Evolutionary conservation across 2,329 filamentous ascomycete species (phyloP).

Genomic region (Colletotrichum limetticola): DNA sequence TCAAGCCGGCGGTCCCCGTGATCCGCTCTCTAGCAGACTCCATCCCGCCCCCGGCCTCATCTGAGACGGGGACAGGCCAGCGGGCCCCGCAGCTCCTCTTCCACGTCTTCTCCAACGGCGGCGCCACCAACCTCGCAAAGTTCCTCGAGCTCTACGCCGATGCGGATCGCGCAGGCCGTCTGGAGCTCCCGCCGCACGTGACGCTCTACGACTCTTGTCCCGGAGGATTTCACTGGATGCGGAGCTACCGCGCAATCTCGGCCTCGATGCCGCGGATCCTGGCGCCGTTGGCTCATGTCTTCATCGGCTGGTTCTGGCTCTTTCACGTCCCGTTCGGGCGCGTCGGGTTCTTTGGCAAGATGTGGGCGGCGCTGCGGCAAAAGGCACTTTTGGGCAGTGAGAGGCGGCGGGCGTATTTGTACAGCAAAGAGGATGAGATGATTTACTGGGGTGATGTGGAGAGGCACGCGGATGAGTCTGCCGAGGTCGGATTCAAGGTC

Average conservation of each 20-base stretch:
- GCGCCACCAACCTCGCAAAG: conserved; percentile 52
- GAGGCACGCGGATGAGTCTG: conserved; percentile 56
- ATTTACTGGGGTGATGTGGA: conserved; percentile 60
- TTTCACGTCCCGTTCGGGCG: conserved; percentile 44
- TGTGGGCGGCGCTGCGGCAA: conserved; percentile 51
- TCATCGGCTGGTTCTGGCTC: conserved; percentile 47
- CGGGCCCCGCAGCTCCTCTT: conserved; percentile 49
- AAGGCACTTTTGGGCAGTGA: conserved; percentile 47
- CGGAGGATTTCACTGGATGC: conserved; percentile 53
- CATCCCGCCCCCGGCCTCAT: conserved; percentile 14
- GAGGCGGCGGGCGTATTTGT: conserved; percentile 61
- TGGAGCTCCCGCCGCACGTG: conserved; percentile 52
- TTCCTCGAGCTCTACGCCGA: conserved; percentile 49
- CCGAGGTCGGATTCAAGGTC: conserved; percentile 51
- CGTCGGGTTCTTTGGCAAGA: conserved; percentile 44
- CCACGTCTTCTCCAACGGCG: conserved; percentile 66
- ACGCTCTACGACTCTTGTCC: conserved; percentile 61
- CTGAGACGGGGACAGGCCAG: neutral
- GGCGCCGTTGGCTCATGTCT: conserved; percentile 47
- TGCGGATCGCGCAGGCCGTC: conserved; percentile 35
- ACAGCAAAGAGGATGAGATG: conserved; percentile 59
- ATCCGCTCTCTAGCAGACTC: conserved; percentile 46
- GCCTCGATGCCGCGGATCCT: conserved; percentile 46
- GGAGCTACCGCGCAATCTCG: conserved; percentile 52
- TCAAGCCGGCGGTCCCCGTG: conserved; percentile 52